phyloP scores from a whole-genome alignment of 2,329 filamentous ascomycete species.

The Penicillium sp. region DNA sequence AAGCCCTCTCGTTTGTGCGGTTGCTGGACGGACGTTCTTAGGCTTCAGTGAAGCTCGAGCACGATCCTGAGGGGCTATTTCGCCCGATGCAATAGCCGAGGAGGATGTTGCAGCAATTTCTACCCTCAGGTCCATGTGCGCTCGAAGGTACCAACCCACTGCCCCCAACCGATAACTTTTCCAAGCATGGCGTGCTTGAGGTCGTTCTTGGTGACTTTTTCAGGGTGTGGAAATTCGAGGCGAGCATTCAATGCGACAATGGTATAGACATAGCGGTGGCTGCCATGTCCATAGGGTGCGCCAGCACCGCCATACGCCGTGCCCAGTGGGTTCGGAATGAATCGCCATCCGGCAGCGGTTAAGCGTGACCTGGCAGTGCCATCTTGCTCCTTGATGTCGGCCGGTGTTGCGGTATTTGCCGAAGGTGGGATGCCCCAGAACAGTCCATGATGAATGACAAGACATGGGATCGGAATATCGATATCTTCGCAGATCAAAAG shows the following conservation, averaged over 20 bases:
- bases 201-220: slow-evolving; percentile 28
- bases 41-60: neutral
- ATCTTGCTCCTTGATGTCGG: slow-evolving; percentile 17
- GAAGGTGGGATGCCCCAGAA: slow-evolving; percentile 34
- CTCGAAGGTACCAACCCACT: slow-evolving; percentile 36
- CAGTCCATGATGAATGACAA: slow-evolving; percentile 32
- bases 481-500: slow-evolving; percentile 35
- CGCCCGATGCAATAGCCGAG: neutral
- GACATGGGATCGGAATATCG: slow-evolving; percentile 30
- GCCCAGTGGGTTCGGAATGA: slow-evolving; percentile 28
- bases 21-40: neutral
- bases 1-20: neutral
- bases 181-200: slow-evolving; percentile 30
- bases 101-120: neutral
- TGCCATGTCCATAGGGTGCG: slow-evolving; percentile 33
- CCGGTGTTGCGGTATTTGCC: slow-evolving; percentile 13
- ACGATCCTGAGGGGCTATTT: neutral
- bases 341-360: slow-evolving; percentile 32
- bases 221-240: slow-evolving; percentile 22
- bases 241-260: slow-evolving; percentile 31
- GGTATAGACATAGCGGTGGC: slow-evolving; percentile 37
- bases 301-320: slow-evolving; percentile 29
- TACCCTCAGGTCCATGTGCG: slow-evolving; percentile 28
- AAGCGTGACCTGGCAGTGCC: slow-evolving; percentile 11
- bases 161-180: slow-evolving; percentile 35